Evolutionary conservation across 495 filamentous ascomycete species (phyloP), one percentile per base, ranked within the genome.

Genomic region (Neurospora intermedia): DNA sequence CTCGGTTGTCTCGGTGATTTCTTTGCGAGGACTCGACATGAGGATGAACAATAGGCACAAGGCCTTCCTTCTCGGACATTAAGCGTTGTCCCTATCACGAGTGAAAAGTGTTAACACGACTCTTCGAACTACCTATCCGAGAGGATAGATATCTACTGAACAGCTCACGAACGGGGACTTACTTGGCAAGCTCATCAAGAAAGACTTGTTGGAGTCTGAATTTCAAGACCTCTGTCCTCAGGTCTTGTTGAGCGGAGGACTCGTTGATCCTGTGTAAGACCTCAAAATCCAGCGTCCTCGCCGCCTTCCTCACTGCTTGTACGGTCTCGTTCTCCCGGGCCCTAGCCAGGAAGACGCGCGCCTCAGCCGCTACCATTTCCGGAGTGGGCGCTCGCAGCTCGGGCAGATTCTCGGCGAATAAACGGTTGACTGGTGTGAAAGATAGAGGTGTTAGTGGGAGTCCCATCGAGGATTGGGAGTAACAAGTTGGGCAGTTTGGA

Each of bases 111-210:
- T 54, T 23, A 54, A 11, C 23, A 62, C 23, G 7, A 23, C 13
- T 9, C 15, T 35, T 62, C 54, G 15, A 16, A 31, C 6, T 0
- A 39, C 0, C 6, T 0, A 39, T 0, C 11, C 7, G 13, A 13
- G 1, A 6, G 2, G 0, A 31, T 54, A 10, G 4, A 35, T 2
- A 31, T 6, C 2, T 16, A 6, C 23, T 3, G 13, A 6, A 35
- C 4, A 31, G 3, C 6, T 62, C 27, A 23, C 27, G 7, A 31
- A 31, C 2, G 54, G 2, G 27, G 48, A 62, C 27, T 18, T 35
- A 62, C 6, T 62, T 62, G 0, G 8, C 23, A 0, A 62, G 15
- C 13, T 62, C 54, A 4, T 62, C 15, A 27, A 62, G 27, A 35
- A 62, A 35, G 2, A 62, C 54, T 62, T 62, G 54, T 13, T 62